phyloP scores from a whole-genome alignment of 768 basidiomycete genomes.

The Mycena maculata region DNA sequence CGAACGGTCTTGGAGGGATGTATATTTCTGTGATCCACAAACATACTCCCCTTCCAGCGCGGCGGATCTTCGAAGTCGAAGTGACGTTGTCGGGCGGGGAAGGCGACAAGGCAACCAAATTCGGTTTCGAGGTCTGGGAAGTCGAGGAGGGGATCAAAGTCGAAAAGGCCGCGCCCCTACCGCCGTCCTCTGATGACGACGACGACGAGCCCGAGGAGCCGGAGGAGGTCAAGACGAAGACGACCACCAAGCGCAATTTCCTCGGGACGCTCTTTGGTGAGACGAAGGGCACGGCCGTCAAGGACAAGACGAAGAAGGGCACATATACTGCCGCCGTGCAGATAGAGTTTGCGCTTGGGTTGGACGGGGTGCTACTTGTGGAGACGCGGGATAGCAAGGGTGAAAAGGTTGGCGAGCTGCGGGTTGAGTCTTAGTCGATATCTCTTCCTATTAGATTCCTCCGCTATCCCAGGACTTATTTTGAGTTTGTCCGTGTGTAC shows the following conservation, averaged over 20 bases:
- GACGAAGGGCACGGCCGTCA: conserved; percentile 55
- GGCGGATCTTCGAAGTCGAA: conserved; percentile 69
- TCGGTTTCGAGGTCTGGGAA: conserved; percentile 85
- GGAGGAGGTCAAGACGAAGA: conserved; percentile 72
- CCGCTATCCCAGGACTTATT: too few species aligned
- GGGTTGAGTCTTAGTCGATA: conserved; percentile 18
- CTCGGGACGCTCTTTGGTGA: conserved; percentile 58
- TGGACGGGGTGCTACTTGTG: conserved; percentile 53
- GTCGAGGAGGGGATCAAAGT: conserved; percentile 73
- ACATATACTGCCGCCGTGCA: conserved; percentile 65
- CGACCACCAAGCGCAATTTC: conserved; percentile 63
- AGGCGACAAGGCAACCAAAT: conserved; percentile 52
- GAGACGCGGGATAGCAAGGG: conserved; percentile 47
- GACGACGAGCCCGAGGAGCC: conserved; percentile 74
- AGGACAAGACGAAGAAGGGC: conserved; percentile 55
- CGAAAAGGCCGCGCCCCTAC: conserved; percentile 61
- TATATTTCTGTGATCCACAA: conserved; percentile 76
- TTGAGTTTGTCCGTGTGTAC: conserved; percentile 10
- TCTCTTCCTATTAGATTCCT: conserved; percentile 5
- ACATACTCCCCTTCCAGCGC: conserved; percentile 78
- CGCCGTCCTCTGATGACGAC: conserved; percentile 57
- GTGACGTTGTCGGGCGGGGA: conserved; percentile 54
- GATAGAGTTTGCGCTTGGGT: conserved; percentile 52
- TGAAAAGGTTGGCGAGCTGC: conserved; percentile 32
- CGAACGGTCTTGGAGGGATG: conserved; percentile 64